Conservation (phyloP, 768 basidiomycete species). For the Tulasnella sp. region DNA sequence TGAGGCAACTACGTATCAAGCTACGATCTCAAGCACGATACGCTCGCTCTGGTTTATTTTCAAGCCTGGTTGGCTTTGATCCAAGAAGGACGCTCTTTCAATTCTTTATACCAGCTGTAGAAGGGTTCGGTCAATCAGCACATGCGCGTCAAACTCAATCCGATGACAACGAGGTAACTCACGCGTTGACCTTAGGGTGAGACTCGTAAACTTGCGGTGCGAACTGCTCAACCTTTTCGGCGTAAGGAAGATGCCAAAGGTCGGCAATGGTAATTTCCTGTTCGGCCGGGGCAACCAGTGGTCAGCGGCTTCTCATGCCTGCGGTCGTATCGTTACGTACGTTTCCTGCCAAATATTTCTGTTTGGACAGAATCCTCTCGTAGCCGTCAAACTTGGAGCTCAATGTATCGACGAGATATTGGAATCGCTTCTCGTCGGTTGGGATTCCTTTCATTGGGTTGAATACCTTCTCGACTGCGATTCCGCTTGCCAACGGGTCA, state of each 20-base stretch:
- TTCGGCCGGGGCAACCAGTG: background rate
- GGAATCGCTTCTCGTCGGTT: constrained; percentile 13
- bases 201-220: background rate
- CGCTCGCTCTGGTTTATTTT: too few species aligned
- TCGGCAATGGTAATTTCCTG: constrained; percentile 7
- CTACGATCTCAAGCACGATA: too few species aligned
- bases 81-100: background rate
- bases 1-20: too few species aligned
- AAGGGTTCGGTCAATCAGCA: background rate
- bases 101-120: background rate
- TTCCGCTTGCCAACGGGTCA: constrained; percentile 38
- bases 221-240: background rate
- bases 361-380: constrained; percentile 49
- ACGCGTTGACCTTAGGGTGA: background rate
- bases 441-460: constrained; percentile 32
- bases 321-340: constrained; percentile 23
- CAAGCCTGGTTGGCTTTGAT: background rate
- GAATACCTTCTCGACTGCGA: constrained; percentile 44
- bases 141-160: background rate
- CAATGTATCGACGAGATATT: constrained; percentile 27
- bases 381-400: constrained; percentile 46
- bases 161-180: background rate
- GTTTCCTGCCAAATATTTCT: constrained; percentile 44
- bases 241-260: constrained; percentile 19
- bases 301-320: background rate